These are phyloP conservation scores for Pyrenophora tritici-repentis DNA, from an alignment of 2,329 filamentous ascomycete genomes.

Conservation along the genomic window DNA sequence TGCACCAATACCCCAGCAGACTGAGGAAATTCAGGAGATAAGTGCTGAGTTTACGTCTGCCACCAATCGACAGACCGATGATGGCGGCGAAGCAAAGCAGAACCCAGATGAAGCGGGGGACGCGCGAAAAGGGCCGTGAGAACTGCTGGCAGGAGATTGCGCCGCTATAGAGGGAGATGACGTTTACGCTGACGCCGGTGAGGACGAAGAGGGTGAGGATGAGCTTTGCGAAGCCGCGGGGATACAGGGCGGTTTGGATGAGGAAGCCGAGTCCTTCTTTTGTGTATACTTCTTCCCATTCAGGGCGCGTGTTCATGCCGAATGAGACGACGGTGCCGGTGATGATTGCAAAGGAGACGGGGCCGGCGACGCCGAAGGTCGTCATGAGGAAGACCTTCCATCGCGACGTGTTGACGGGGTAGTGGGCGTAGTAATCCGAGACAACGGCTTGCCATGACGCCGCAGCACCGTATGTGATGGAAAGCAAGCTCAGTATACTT, in stretches of 20 bases:
- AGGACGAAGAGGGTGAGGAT: constrained; percentile 52
- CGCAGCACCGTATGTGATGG: constrained; percentile 47
- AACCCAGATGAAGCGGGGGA: constrained; percentile 58
- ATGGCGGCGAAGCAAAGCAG: constrained; percentile 51
- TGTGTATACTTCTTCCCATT: constrained; percentile 49
- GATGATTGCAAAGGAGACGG: constrained; percentile 52
- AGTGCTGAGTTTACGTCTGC: constrained; percentile 48
- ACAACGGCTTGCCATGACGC: constrained; percentile 50
- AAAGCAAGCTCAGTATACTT: constrained; percentile 32
- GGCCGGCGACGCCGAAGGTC: constrained; percentile 49
- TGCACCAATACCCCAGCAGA: constrained; percentile 55
- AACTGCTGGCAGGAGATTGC: constrained; percentile 55
- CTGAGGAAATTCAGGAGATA: constrained; percentile 55
- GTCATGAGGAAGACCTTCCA: constrained; percentile 52
- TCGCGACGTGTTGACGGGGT: constrained; percentile 46
- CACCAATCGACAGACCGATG: constrained; percentile 51
- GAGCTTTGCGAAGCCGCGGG: constrained; percentile 56
- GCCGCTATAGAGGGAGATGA: constrained; percentile 57
- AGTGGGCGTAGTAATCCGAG: constrained; percentile 53
- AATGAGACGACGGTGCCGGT: constrained; percentile 52
- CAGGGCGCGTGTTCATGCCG: constrained; percentile 38
- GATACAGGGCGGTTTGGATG: constrained; percentile 53
- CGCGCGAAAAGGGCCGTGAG: constrained; percentile 55
- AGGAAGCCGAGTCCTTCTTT: constrained; percentile 55
- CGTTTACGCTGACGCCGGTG: constrained; percentile 53